Evolutionary conservation across 1,284 basidiomycete genomes (phyloP), one percentile per base, ranked within the genome.

Genomic region (Gymnopus androsaceus): DNA sequence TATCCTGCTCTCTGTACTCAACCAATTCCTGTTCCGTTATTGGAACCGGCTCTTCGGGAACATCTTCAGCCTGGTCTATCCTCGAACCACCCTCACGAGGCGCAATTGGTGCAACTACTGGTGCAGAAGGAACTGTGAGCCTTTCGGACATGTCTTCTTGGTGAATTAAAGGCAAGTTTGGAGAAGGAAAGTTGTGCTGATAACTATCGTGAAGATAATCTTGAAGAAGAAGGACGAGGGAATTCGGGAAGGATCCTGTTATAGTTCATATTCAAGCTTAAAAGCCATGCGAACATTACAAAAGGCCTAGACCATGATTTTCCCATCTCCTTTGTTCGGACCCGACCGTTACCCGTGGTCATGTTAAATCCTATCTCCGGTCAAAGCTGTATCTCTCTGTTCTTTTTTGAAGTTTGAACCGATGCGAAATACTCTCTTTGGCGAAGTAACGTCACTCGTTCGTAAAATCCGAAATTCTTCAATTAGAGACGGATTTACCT

Each of bases 1-100:
- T 83, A 74, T 96, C 94, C 70, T 95, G 93, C 69, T 95, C 93
- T 64, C 91, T 81, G 69, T 93, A 95, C 68, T 94, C 92, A 51
- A 92, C 93, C 38, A 96, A 87, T 69, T 95, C 93, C 62, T 92
- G 86, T 60, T 95, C 93, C 3, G 92, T 95, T 65, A 95, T 94
- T 33, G 87, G 85, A 38, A 78, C 76, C 6, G 85, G 78, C 62
- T 83, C 81, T 8, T 82, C 75, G 15, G 82, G 66, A 27, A 84
- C 82, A 47, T 76, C 69, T 27, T 42, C 36, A 5, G 53, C 36
- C 33, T 50, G 49, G 21, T 56, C 75, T 23, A 54, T 14, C 17
- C 41, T 36, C 27, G 46, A 49, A 1, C 52, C 56, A 54, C 54
- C 52, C 33, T 58, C 56, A 9, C 36, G 23, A 3, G 48, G 48